Base-by-base conservation (phyloP, 139 green algal species). In the Auxenochlorella protothecoides region DNA sequence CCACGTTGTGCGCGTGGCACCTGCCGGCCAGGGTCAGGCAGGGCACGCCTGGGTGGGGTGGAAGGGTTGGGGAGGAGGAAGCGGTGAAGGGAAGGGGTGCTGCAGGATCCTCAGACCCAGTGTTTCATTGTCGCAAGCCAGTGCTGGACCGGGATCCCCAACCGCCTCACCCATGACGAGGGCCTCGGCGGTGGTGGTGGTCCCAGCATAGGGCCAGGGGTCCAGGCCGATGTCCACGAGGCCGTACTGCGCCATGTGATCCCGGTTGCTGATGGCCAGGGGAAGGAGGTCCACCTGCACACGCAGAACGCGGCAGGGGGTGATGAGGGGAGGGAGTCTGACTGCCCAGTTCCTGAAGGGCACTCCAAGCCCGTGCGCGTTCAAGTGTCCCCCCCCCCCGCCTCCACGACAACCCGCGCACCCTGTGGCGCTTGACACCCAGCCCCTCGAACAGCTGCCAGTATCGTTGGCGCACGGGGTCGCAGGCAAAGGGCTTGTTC, bases 1-100 rank as follows among this genome's bases (percentile, higher is more conserved):
- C 91, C 8, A 99, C 94, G 72, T 98, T 98, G 78, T 97, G 90
- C 0, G 94, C 94, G 75, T 99, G 94, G 80, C 93, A 92, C 44
- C 61, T 5, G 27, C 94, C 94, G 8, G 59, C 68, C 69, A 96
- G 74, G 0, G 93, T 97, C n/a, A 98, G 68, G 66, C 82, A 89
- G 3, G 93, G 92, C 11, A 98, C 93, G 9, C 93, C 85, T 77
- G 70, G 55, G 15, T 10, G 14, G 10, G 44, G 16, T 55, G 16
- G 10, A 6, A 2, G 44, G 9, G 55, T 14, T 63, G 10, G 16
- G 7, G 14, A n/a, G 27, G 53, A 5, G 57, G 14, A 4, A 27
- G 53, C 3, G 15, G 53, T 68, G 5, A 6, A 16, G 6, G 10
- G 27, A 16, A n/a, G 13, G 61, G 65, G 66, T 0, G 15, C 6